Base-by-base conservation (phyloP, 768 basidiomycete species). In the Russula abietina region DNA sequence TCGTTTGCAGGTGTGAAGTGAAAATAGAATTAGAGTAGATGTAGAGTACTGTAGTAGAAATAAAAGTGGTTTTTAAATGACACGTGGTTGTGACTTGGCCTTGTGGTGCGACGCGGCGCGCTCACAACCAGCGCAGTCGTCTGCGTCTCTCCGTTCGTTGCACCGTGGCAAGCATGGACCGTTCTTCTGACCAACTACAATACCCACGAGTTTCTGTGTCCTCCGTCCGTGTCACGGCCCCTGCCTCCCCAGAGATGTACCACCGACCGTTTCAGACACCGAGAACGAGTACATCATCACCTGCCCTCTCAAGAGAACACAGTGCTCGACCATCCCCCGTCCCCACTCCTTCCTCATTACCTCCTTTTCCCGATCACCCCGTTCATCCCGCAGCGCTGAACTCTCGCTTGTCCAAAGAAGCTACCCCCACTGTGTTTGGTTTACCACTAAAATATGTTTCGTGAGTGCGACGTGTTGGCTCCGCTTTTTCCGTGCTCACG, bases 391-490 rank as follows among this genome's bases (percentile, higher is more conserved):
- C 45, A 51, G 48, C 56, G 12, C 55, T 65, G 19, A 48, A 51
- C 55, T 17, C 6, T 9, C 53, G 49, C 51, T 14, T 60, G 53
- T 59, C 54, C 39, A 65, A 60, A 36, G 65, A 62, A 41, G 73
- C 60, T 19, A 43, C 59, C 0, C 86, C 88, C 0, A 83, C 80
- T 14, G 75, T 90, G 64, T 89, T 78, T 62, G 89, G 89, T 11
- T 68, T 90, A 69, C 88, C 87, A 16, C 76, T 90, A 68, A 90
- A 90, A 87, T 90, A 89, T 64, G 80, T 90, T 14, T 89, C 88
- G 87, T 89, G 71, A 77, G 88, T 79, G 70, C 32, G 41, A 12
- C 38, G 22, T 26, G 43, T 32, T 30, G 38, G 22, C 41, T 4
- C 38, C 11, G 19, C 54, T 19, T 24, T 30, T 33, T 50, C 22